These are phyloP conservation scores for Thermothielavioides terrestris DNA, from an alignment of 495 filamentous ascomycete species.

Conservation along the genomic window DNA sequence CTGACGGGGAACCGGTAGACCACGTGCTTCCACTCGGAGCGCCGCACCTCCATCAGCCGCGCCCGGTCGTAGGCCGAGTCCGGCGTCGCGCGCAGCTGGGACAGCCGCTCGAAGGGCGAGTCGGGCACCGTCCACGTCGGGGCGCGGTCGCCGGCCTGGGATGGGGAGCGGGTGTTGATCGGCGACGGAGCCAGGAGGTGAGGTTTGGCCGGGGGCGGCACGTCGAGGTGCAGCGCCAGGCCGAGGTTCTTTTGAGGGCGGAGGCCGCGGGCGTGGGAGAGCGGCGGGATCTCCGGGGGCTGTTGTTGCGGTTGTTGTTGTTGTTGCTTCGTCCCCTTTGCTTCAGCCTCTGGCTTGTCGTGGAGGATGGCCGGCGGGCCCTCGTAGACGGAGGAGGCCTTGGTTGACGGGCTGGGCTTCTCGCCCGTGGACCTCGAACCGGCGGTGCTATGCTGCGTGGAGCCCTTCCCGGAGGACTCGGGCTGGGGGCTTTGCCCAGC, in stretches of 20 bases:
- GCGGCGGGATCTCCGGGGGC: conserved; percentile 1
- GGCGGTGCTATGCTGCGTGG: neutral
- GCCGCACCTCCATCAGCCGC: conserved; percentile 15
- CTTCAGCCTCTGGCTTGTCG: neutral
- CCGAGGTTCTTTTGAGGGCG: conserved; percentile 2
- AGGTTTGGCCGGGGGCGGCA: neutral
- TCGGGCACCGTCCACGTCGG: conserved; percentile 10
- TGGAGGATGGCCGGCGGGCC: neutral
- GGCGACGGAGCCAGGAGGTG: conserved; percentile 1
- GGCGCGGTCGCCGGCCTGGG: neutral
- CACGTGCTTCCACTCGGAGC: conserved; percentile 15
- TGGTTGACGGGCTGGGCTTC: conserved; percentile 5
- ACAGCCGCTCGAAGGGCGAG: conserved; percentile 12
- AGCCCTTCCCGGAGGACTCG: neutral
- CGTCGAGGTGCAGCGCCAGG: conserved; percentile 5
- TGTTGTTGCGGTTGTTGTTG: neutral
- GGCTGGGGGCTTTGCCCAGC: neutral
- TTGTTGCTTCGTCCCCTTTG: neutral
- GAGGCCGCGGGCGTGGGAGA: conserved; percentile 2
- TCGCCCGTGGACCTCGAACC: neutral
- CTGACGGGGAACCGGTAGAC: conserved; percentile 13
- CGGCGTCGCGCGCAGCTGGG: conserved; percentile 14
- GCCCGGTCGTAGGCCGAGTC: conserved; percentile 20
- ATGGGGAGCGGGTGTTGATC: neutral
- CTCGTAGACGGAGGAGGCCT: conserved; percentile 12